These are phyloP conservation scores for Primulina eburnea DNA, from an alignment of 257 asterid genomes.

Conservation along the genomic window DNA sequence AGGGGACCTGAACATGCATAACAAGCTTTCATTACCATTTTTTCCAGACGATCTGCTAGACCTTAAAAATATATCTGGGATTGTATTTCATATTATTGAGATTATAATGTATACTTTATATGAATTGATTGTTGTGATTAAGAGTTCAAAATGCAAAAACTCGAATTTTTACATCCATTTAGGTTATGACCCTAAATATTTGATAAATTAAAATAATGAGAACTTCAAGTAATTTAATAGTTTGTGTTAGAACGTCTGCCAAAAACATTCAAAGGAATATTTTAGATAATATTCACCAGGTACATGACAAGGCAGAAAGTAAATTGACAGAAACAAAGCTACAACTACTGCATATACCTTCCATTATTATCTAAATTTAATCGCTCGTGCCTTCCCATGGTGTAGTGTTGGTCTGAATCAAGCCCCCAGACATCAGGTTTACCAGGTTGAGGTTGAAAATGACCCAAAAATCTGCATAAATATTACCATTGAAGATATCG, in stretches of 20 bases:
- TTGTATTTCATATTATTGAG: no score
- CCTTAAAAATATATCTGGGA: conserved; percentile 1
- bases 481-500: conserved; percentile 14
- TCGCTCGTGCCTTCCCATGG: conserved; percentile 40
- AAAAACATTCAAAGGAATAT: not conserved
- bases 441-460: conserved; percentile 65
- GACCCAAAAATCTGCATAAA: conserved; percentile 70
- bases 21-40: conserved; percentile 2
- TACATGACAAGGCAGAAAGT: conserved; percentile 14
- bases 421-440: conserved; percentile 72
- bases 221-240: conserved; percentile 10
- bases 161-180: not conserved
- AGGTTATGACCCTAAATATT: not conserved
- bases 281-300: conserved; percentile 15
- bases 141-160: no score
- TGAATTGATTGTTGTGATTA: not conserved
- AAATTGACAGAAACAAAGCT: conserved; percentile 25
- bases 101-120: no score
- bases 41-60: conserved; percentile 17
- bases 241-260: not conserved
- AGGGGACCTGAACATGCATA: conserved; percentile 44
- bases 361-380: conserved; percentile 40
- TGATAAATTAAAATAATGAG: no score
- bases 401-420: conserved; percentile 44
- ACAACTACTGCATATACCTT: conserved; percentile 42